A percentile compares a stretch with the other conserved stretches of the same genome.
phyloP scores from a whole-genome alignment of 108 stramenopile species.

The Skeletonema menzelii region DNA sequence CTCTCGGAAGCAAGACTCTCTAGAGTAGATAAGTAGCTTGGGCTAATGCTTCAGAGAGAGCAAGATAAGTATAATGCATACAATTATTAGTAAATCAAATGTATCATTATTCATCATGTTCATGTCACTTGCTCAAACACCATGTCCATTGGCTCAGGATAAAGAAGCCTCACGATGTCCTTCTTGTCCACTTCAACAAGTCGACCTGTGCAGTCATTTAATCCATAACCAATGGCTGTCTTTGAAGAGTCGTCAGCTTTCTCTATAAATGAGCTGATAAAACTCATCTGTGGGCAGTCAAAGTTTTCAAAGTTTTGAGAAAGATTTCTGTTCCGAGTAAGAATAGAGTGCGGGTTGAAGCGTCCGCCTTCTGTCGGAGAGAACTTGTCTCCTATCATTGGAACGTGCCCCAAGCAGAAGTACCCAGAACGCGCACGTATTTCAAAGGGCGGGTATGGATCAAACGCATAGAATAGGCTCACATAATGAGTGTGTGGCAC shows the following conservation, averaged over 20 bases:
- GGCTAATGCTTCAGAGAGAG: too few species aligned
- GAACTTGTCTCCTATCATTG: slow-evolving; percentile 6
- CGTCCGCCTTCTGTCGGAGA: slow-evolving; percentile 22
- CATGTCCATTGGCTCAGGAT: slow-evolving; percentile 39
- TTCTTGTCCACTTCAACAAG: slow-evolving; percentile 48
- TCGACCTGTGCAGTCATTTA: slow-evolving; percentile 60
- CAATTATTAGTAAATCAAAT: too few species aligned
- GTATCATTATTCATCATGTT: background rate
- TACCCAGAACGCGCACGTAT: slow-evolving; percentile 45
- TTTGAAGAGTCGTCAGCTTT: slow-evolving; percentile 37
- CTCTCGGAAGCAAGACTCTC: too few species aligned
- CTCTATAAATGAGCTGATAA: slow-evolving; percentile 48
- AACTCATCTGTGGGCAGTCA: slow-evolving; percentile 56
- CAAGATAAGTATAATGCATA: too few species aligned
- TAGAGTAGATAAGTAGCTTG: too few species aligned
- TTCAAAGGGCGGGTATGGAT: slow-evolving; percentile 40
- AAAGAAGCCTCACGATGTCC: slow-evolving; percentile 43
- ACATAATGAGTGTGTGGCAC: slow-evolving; percentile 49
- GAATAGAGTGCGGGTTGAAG: slow-evolving; percentile 35
- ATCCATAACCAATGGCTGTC: slow-evolving; percentile 55
- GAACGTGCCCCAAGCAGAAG: slow-evolving; percentile 44
- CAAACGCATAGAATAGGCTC: slow-evolving; percentile 44
- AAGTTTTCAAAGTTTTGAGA: slow-evolving; percentile 34
- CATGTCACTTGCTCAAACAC: slow-evolving; percentile 10
- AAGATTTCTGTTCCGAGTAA: slow-evolving; percentile 28